Evolutionary conservation across 176 grass and related monocot species (phyloP).

Genomic region (Bolboschoenus planiculmis): DNA sequence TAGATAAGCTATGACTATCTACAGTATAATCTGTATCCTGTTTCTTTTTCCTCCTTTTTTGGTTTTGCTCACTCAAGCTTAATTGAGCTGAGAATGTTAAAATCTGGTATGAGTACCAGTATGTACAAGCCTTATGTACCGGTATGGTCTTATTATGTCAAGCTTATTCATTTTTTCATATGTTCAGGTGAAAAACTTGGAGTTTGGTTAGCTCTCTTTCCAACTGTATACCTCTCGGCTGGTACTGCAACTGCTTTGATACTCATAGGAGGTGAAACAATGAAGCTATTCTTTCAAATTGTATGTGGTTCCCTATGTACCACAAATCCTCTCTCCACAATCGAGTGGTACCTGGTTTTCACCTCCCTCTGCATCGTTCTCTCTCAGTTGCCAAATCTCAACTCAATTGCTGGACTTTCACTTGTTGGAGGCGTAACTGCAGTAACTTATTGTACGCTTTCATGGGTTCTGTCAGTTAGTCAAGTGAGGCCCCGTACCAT

Average conservation of each 20-base stretch:
- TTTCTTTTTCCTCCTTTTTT: background rate
- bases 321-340: slow-evolving; percentile 64
- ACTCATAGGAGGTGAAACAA: slow-evolving; percentile 82
- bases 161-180: background rate
- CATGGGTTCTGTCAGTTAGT: slow-evolving; percentile 90
- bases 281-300: slow-evolving; percentile 97
- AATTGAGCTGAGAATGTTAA: background rate
- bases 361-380: slow-evolving; percentile 78
- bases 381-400: slow-evolving; percentile 96
- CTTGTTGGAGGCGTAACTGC: slow-evolving; percentile 83
- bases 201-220: slow-evolving; percentile 85
- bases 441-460: slow-evolving; percentile 80
- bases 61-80: background rate
- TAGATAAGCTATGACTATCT: background rate
- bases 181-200: slow-evolving; percentile 74
- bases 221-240: slow-evolving; percentile 92
- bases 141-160: background rate
- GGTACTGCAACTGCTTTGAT: slow-evolving; percentile 92
- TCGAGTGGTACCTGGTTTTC: slow-evolving; percentile 98
- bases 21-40: background rate
- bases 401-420: slow-evolving; percentile 89
- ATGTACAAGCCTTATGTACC: background rate
- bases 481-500: slow-evolving; percentile 39
- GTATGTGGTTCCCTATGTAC: slow-evolving; percentile 68
- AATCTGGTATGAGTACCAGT: background rate